Percentiles rank a stretch among this genome's conserved stretches.
Conservation (phyloP, 352 stramenopile genomes). For the Phytophthora europaea region DNA sequence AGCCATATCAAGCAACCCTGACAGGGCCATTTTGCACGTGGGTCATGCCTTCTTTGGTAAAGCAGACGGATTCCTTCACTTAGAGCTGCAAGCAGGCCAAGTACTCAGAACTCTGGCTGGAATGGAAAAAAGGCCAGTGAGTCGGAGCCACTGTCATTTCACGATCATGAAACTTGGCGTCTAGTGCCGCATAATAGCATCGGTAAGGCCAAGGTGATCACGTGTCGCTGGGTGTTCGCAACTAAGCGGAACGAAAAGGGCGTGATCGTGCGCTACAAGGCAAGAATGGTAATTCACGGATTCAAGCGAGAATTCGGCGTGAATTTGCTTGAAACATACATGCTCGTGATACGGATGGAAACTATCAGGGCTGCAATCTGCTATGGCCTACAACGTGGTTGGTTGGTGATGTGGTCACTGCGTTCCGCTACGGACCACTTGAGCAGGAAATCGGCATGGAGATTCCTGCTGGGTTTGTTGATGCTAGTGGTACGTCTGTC, state of each 20-base stretch:
- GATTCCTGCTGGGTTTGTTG: not conserved
- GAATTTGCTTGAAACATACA: constrained; percentile 26
- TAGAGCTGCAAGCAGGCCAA: too few species aligned
- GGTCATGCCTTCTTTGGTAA: too few species aligned
- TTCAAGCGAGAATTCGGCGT: constrained; percentile 25
- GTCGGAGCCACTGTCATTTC: not conserved
- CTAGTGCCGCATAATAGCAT: not conserved
- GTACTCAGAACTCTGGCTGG: not conserved
- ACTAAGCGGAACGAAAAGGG: not conserved
- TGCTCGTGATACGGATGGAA: constrained; percentile 7
- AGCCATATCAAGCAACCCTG: too few species aligned
- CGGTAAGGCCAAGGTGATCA: constrained; percentile 12
- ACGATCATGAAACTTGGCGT: constrained; percentile 6
- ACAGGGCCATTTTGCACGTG: too few species aligned
- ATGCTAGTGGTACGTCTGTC: not conserved
- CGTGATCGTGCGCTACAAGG: not conserved
- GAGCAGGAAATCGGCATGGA: constrained; percentile 17
- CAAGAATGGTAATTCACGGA: constrained; percentile 19
- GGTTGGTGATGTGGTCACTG: constrained; percentile 15
- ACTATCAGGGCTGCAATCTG: constrained; percentile 15
- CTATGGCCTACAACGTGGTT: not conserved
- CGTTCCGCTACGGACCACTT: constrained; percentile 18
- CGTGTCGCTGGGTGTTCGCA: not conserved
- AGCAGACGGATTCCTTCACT: too few species aligned
- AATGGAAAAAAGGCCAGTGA: constrained; percentile 8